Evolutionary conservation across 1,284 basidiomycete species (phyloP).

Genomic region (Cutaneotrichosporon sp.): DNA sequence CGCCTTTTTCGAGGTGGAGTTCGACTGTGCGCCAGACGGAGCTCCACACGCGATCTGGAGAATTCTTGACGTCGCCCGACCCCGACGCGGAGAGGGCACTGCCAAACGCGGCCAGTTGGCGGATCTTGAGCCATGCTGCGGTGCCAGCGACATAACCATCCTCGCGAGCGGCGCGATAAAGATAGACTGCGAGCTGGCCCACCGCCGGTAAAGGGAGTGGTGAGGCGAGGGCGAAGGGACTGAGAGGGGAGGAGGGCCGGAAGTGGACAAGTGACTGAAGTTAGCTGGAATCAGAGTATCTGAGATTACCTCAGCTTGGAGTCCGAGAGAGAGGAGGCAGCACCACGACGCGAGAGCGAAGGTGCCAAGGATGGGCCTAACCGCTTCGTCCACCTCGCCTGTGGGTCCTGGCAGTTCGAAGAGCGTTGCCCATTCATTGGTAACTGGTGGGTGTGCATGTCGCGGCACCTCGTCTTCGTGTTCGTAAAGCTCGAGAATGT

Average conservation of each 20-base stretch:
- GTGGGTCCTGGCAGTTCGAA: slow-evolving; percentile 11
- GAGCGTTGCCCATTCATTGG: slow-evolving; percentile 3
- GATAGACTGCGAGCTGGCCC: slow-evolving; percentile 11
- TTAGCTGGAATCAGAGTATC: slow-evolving; percentile 1
- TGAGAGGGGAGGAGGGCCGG: slow-evolving; percentile 9
- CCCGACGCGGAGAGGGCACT: slow-evolving; percentile 8
- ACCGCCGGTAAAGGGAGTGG: slow-evolving; percentile 6
- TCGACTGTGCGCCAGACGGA: slow-evolving; percentile 17
- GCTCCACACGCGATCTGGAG: slow-evolving; percentile 19
- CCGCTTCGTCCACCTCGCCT: slow-evolving; percentile 18
- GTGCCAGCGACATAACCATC: background rate
- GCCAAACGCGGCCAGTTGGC: slow-evolving; percentile 14
- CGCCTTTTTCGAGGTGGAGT: slow-evolving; percentile 15
- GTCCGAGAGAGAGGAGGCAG: slow-evolving; percentile 22
- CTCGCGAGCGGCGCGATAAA: slow-evolving; percentile 14
- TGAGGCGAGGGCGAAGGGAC: slow-evolving; percentile 20
- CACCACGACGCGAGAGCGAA: slow-evolving; percentile 33
- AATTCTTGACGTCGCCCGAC: slow-evolving; percentile 9
- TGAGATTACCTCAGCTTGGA: slow-evolving; percentile 20
- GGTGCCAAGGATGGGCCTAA: slow-evolving; percentile 23
- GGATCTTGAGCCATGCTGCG: slow-evolving; percentile 15
- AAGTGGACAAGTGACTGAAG: background rate
- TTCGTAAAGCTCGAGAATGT: slow-evolving; percentile 30
- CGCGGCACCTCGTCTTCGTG: slow-evolving; percentile 1
- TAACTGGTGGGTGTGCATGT: background rate